Conservation (phyloP, 768 basidiomycete species). For the Tricholoma hemisulphureum region DNA sequence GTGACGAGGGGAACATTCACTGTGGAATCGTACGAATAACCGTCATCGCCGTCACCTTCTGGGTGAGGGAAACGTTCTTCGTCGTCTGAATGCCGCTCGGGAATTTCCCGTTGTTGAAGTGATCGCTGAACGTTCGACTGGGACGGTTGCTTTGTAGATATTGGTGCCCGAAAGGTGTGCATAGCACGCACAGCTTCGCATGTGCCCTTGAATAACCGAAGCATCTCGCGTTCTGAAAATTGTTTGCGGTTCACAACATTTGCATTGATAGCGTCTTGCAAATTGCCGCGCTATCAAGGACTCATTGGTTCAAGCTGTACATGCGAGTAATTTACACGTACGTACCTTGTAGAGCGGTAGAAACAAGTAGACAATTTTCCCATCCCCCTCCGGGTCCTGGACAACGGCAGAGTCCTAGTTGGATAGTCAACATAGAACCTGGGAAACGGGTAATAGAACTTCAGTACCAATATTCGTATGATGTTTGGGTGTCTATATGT, state of each 20-base stretch:
- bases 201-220: slow-evolving; percentile 89
- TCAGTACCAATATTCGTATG: slow-evolving; percentile 79
- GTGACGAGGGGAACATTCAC: slow-evolving; percentile 61
- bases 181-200: slow-evolving; percentile 93
- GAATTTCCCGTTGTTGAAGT: slow-evolving; percentile 26
- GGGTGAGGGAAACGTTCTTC: slow-evolving; percentile 74
- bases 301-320: background rate
- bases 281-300: slow-evolving; percentile 70
- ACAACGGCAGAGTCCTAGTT: slow-evolving; percentile 87
- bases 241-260: slow-evolving; percentile 79
- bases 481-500: slow-evolving; percentile 85
- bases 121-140: slow-evolving; percentile 15
- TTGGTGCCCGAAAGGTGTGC: slow-evolving; percentile 77
- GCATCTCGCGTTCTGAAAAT: slow-evolving; percentile 86
- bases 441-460: slow-evolving; percentile 13
- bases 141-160: slow-evolving; percentile 29
- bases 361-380: slow-evolving; percentile 95
- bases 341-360: slow-evolving; percentile 85
- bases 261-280: slow-evolving; percentile 91
- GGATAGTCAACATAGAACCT: slow-evolving; percentile 11
- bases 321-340: background rate
- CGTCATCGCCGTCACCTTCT: slow-evolving; percentile 71
- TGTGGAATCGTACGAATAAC: slow-evolving; percentile 65
- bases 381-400: slow-evolving; percentile 90
- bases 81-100: slow-evolving; percentile 43